These are phyloP conservation scores for Aspergillus neotritici DNA, from an alignment of 2,329 filamentous ascomycete species.

Conservation along the genomic window DNA sequence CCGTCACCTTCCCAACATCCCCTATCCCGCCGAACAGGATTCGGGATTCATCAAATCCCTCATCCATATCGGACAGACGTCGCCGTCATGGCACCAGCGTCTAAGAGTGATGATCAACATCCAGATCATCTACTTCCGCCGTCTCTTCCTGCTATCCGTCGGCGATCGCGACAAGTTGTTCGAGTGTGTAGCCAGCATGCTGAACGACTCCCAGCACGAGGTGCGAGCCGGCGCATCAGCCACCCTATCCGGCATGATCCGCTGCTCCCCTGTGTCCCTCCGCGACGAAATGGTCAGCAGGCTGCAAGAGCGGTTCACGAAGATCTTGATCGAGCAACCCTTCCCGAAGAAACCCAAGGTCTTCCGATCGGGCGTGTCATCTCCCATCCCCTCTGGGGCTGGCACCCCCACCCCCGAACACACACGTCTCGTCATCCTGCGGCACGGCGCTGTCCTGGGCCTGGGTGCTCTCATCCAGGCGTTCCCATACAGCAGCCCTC, in stretches of 20 bases:
- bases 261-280: constrained; percentile 78
- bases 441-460: constrained; percentile 88
- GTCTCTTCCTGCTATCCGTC: constrained; percentile 76
- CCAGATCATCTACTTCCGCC: constrained; percentile 96
- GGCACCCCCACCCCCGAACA: constrained; percentile 48
- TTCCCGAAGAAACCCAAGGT: constrained; percentile 63
- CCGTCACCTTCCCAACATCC: constrained; percentile 90
- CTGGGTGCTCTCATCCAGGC: constrained; percentile 88
- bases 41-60: constrained; percentile 76
- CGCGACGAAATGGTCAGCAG: constrained; percentile 70
- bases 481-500: constrained; percentile 91
- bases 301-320: constrained; percentile 73
- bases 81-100: constrained; percentile 90
- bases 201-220: constrained; percentile 85
- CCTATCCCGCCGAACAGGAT: constrained; percentile 81
- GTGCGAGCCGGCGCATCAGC: constrained; percentile 88
- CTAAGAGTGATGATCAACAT: constrained; percentile 94
- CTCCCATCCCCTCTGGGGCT: constrained; percentile 40
- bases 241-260: constrained; percentile 94
- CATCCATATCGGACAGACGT: constrained; percentile 78
- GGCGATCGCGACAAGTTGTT: constrained; percentile 75
- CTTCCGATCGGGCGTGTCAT: constrained; percentile 33
- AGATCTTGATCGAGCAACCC: constrained; percentile 72
- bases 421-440: constrained; percentile 70
- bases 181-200: constrained; percentile 90